phyloP scores from a whole-genome alignment of 441 rosid species.

The Pelargonium citronellum region DNA sequence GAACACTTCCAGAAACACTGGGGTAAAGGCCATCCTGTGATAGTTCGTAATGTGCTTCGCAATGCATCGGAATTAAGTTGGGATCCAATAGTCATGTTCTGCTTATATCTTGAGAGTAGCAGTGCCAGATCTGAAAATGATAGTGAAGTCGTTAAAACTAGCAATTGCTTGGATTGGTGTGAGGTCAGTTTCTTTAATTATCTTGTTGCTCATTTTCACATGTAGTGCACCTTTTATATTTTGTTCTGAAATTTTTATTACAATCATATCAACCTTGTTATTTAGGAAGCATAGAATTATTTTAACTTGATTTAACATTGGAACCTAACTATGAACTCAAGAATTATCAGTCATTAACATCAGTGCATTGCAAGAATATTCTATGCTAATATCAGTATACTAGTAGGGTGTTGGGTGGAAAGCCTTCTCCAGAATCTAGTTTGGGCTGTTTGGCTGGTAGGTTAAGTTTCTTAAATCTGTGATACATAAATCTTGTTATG shows the following conservation, averaged over 20 bases:
- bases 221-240: background rate
- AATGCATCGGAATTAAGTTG: conserved; percentile 53
- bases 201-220: background rate
- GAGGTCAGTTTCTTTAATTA: conserved; percentile 53
- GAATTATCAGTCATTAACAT: background rate
- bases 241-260: background rate
- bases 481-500: too few species aligned
- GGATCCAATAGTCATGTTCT: conserved; percentile 88
- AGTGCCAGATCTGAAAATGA: conserved; percentile 39
- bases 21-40: conserved; percentile 90
- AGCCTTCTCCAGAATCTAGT: background rate
- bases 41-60: conserved; percentile 65
- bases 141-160: conserved; percentile 27
- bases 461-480: background rate
- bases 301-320: background rate
- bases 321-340: conserved; percentile 3
- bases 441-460: background rate
- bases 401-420: background rate
- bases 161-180: conserved; percentile 66
- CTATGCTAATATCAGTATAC: background rate
- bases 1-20: conserved; percentile 98
- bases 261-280: background rate
- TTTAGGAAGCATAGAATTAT: background rate
- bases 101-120: conserved; percentile 64
- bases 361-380: background rate